These are phyloP conservation scores for Naganishia randhawae DNA, from an alignment of 768 basidiomycete species.

Conservation along the genomic window DNA sequence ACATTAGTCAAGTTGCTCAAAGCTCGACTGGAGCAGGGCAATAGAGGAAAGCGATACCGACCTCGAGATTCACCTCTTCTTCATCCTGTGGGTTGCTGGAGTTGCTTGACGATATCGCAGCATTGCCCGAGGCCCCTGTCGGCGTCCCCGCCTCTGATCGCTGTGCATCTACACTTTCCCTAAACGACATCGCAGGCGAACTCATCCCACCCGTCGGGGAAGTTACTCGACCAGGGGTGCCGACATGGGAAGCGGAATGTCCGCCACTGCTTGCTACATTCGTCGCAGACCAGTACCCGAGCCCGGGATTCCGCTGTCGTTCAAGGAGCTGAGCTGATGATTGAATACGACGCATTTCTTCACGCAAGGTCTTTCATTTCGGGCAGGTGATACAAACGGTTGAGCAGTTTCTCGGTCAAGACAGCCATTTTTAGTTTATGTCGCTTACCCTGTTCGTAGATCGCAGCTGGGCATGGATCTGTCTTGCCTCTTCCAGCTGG, in stretches of 20 bases:
- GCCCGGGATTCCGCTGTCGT: conserved; percentile 83
- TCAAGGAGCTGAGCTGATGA: conserved; percentile 85
- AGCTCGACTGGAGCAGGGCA: neutral
- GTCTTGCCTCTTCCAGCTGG: conserved; percentile 68
- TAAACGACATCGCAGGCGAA: conserved; percentile 25
- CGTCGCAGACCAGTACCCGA: conserved; percentile 73
- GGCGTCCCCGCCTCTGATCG: conserved; percentile 1
- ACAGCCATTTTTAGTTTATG: neutral
- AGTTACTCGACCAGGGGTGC: conserved; percentile 21
- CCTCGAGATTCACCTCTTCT: conserved; percentile 87
- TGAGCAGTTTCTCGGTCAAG: neutral
- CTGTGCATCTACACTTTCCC: conserved; percentile 28
- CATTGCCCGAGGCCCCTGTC: neutral
- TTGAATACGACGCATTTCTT: conserved; percentile 92
- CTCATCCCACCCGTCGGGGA: conserved; percentile 28
- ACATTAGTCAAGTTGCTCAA: neutral
- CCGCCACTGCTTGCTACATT: conserved; percentile 25
- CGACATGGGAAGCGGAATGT: conserved; percentile 7
- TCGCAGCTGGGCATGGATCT: conserved; percentile 66
- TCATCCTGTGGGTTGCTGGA: conserved; percentile 57
- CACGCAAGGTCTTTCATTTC: conserved; percentile 68
- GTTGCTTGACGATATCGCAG: too few relatives aligned
- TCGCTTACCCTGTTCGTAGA: conserved; percentile 69
- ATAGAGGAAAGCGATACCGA: conserved; percentile 29
- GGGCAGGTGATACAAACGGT: neutral